Evolutionary conservation across 768 basidiomycete species (phyloP), one percentile per base, ranked within the genome.

Genomic region (Boletus rubescentipes): DNA sequence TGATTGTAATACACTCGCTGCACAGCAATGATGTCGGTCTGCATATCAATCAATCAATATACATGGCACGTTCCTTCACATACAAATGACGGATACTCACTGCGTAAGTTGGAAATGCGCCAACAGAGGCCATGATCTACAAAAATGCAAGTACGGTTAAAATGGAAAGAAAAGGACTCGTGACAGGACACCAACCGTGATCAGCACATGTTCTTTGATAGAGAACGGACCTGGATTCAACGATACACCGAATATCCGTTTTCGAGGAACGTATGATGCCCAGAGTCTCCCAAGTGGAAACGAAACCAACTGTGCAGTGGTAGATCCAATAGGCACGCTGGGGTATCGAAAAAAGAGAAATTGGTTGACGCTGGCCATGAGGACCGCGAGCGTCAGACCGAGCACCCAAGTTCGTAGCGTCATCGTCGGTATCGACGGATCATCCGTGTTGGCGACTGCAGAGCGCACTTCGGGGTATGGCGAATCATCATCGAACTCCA

Each of bases 291-390:
- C 89, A 26, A 89, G 63, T 2, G 89, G 89, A 67, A 82, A 87
- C 1, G 86, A 83, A 20, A 90, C 65, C 36, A 91, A 69, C 65
- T 89, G 87, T 2, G 86, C 88, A 5, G 88, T 84, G 39, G 88
- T 75, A 67, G 75, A 74, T n/a, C 76, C 77, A 55, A 91, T 77
- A 21, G 75, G 73, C 12, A 90, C 83, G 30, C 79, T 78, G 4
- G 89, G 89, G 63, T 82, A 87, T 16, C 86, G 84, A 71, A 89
- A 88, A 76, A 81, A 86, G 72, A 89, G 86, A 72, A 89, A 87
- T 57, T 87, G 88, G 20, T 39, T 39, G 20, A 39, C 38, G 20
- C 38, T 20, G 11, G 38, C 18, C 5, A 39, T 20, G n/a, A 39
- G 18, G 18, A 39, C 38, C 12, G 38, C 18, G 18, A 20, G 9